A percentile compares a stretch with the other conserved stretches of the same genome.
These are phyloP conservation scores for Xylogone sp. DNA, from an alignment of 2,329 filamentous ascomycete species.

Conservation along the genomic window DNA sequence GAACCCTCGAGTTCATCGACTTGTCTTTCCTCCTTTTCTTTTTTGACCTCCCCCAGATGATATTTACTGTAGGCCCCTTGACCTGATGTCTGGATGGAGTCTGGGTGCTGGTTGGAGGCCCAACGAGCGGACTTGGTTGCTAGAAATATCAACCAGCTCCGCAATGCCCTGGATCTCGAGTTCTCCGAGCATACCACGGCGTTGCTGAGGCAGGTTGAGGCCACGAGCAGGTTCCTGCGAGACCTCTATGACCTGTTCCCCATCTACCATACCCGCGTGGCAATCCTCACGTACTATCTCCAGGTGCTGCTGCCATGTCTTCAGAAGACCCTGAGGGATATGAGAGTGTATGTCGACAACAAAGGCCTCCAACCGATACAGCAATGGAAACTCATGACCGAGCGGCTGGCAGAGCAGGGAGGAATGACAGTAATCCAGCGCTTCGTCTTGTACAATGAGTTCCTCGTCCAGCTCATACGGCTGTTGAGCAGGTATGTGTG, in stretches of 20 bases:
- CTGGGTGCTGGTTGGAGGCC: constrained; percentile 51
- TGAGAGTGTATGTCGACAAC: constrained; percentile 48
- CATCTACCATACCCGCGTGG: constrained; percentile 45
- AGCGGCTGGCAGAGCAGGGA: constrained; percentile 49
- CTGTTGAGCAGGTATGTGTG: constrained; percentile 47
- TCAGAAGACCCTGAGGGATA: constrained; percentile 48
- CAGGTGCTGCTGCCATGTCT: constrained; percentile 54
- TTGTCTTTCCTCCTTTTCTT: too few species aligned
- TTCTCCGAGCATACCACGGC: constrained; percentile 44
- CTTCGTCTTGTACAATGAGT: constrained; percentile 54
- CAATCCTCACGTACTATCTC: constrained; percentile 50
- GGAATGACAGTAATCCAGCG: constrained; percentile 46
- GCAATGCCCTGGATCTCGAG: constrained; percentile 37
- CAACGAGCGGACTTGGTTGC: constrained; percentile 47
- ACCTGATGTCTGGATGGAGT: constrained; percentile 28
- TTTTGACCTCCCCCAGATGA: too few species aligned
- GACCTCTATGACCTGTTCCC: constrained; percentile 53
- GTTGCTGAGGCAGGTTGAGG: constrained; percentile 33
- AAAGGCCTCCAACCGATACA: constrained; percentile 41
- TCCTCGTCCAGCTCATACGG: constrained; percentile 44
- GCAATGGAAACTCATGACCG: constrained; percentile 57
- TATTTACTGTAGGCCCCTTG: constrained; percentile 14
- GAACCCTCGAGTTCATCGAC: not conserved
- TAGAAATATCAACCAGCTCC: constrained; percentile 45
- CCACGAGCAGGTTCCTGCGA: constrained; percentile 42